phyloP scores from a whole-genome alignment of 345 rosid species.

The Aquilaria malaccensis region DNA sequence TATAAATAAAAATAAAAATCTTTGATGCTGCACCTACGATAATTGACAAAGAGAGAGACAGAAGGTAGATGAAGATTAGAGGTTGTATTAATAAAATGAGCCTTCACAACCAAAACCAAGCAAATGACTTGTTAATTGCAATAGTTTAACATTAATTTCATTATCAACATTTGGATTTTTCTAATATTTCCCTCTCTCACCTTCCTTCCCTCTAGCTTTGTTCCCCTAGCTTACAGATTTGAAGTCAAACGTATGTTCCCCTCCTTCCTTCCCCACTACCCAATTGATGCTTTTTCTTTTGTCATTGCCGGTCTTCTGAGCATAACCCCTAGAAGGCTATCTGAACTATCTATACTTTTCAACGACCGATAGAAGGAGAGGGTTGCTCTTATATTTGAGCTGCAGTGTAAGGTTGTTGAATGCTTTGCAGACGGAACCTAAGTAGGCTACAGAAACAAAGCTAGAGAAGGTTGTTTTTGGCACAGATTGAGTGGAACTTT shows the following conservation, averaged over 20 bases:
- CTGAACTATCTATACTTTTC: background rate
- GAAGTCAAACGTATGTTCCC: slow-evolving; percentile 43
- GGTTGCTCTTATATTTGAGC: no score
- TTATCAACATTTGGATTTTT: slow-evolving; percentile 26
- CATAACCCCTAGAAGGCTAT: background rate
- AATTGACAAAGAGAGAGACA: slow-evolving; percentile 52
- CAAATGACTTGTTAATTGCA: slow-evolving; percentile 7
- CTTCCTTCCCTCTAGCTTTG: slow-evolving; percentile 16
- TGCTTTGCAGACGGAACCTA: no score
- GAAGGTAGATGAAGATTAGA: slow-evolving; percentile 23
- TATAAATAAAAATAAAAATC: background rate
- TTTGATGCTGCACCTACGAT: slow-evolving; percentile 33
- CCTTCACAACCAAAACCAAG: slow-evolving; percentile 22
- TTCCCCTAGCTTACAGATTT: slow-evolving; percentile 21
- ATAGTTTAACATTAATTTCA: slow-evolving; percentile 17
- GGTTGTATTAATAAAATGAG: slow-evolving; percentile 15
- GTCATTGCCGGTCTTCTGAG: background rate
- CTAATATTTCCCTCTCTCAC: slow-evolving; percentile 17
- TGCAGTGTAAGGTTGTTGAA: no score
- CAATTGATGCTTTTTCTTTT: background rate
- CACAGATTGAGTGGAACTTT: background rate
- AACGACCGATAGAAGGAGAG: no score
- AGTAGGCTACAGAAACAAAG: no score
- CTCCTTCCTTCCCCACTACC: slow-evolving; percentile 15
- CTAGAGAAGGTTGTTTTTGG: background rate